phyloP scores from a whole-genome alignment of 1,139 yeast species.

The Yamadazyma sp. region DNA sequence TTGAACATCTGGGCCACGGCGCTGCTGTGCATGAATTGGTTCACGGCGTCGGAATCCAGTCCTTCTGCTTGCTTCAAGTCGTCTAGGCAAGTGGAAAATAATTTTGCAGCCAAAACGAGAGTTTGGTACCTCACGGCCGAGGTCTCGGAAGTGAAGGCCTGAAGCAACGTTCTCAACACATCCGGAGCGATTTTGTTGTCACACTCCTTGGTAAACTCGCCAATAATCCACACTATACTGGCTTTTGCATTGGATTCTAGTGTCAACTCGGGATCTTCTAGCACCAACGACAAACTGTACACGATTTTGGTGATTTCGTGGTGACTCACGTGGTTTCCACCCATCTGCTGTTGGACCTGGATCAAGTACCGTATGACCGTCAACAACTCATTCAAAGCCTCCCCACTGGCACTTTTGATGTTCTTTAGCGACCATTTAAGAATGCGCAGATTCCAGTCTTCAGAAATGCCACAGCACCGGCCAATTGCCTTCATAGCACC shows the following conservation, averaged over 20 bases:
- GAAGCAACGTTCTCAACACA: conserved; percentile 61
- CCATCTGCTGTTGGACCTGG: conserved; percentile 46
- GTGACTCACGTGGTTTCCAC: conserved; percentile 20
- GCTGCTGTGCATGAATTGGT: conserved; percentile 24
- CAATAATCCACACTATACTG: conserved; percentile 86
- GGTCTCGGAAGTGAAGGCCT: conserved; percentile 55
- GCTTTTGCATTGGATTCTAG: conserved; percentile 64
- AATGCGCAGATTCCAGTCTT: conserved; percentile 35
- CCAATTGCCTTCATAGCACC: conserved; percentile 62
- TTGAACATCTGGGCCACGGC: conserved; percentile 58
- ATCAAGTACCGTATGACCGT: conserved; percentile 71
- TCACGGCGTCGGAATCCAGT: conserved; percentile 22
- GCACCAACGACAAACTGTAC: conserved; percentile 34
- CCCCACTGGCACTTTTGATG: conserved; percentile 27
- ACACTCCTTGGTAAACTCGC: conserved; percentile 62
- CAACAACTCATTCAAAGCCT: conserved; percentile 57
- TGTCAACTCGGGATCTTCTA: conserved; percentile 23
- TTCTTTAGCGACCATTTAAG: conserved; percentile 45
- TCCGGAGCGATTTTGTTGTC: conserved; percentile 67
- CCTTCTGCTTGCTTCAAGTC: conserved; percentile 12
- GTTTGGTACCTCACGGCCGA: conserved; percentile 68
- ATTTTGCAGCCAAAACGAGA: conserved; percentile 71
- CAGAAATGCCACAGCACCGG: conserved; percentile 44
- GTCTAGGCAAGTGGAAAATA: conserved; percentile 53
- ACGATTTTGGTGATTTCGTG: conserved; percentile 34